Conservation (phyloP, 371 early-diverging fungal genomes). For the Mortierella sp. region DNA sequence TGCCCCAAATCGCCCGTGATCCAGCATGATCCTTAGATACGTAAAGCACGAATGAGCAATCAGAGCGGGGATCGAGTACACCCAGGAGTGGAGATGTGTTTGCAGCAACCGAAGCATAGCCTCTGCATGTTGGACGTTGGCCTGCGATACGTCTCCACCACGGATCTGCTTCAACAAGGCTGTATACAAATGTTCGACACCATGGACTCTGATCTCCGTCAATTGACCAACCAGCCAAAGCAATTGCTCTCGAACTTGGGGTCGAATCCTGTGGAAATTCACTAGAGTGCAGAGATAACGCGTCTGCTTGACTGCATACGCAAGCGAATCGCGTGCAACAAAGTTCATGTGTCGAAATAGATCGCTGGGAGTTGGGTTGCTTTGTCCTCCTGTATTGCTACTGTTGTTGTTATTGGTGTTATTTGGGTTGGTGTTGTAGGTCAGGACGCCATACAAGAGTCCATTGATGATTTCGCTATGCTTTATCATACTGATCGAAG, state of each 20-base stretch:
- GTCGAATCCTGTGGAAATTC: conserved; percentile 68
- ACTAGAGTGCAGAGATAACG: conserved; percentile 60
- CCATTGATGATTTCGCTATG: conserved; percentile 74
- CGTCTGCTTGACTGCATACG: conserved; percentile 63
- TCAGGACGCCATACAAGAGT: conserved; percentile 74
- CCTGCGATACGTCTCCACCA: conserved; percentile 69
- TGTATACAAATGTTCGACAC: conserved; percentile 69
- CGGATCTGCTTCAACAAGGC: conserved; percentile 73
- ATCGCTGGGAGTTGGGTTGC: conserved; percentile 38
- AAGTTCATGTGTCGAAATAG: conserved; percentile 70
- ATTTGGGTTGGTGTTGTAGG: conserved; percentile 57
- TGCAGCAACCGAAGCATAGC: conserved; percentile 67
- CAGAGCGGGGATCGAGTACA: conserved; percentile 64
- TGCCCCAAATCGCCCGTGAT: conserved; percentile 57
- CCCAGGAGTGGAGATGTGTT: conserved; percentile 59
- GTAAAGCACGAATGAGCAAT: conserved; percentile 72
- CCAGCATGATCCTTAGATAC: conserved; percentile 70
- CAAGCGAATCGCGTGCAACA: conserved; percentile 76
- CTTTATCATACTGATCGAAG: conserved; percentile 64
- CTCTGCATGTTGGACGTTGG: conserved; percentile 67
- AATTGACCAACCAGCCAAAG: conserved; percentile 76
- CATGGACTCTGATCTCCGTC: conserved; percentile 62
- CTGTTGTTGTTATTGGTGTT: conserved; percentile 6
- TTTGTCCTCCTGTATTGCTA: conserved; percentile 13
- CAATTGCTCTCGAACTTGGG: conserved; percentile 61